Base-by-base conservation (phyloP, 257 asterid species). In the Perilla frutescens region DNA sequence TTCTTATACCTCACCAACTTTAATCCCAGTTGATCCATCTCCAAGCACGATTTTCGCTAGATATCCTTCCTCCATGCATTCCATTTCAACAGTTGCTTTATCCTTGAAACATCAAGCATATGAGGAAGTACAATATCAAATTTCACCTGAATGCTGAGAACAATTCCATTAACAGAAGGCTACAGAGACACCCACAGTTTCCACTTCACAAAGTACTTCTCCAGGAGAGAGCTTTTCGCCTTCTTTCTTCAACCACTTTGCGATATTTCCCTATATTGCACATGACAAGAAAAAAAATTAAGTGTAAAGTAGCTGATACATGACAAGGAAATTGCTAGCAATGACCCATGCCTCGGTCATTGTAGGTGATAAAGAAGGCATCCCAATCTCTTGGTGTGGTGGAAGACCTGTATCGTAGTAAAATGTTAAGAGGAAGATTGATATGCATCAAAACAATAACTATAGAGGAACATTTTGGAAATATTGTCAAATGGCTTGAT, bases 351-450 rank as follows among this genome's bases (percentile, higher is more conserved):
- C 99, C 96, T 95, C 99, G 1, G 96, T 89, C 99, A 95, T 95
- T 62, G 99, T 95, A 71, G 99, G 99, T 78, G 99, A 95, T 40
- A 95, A 90, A 74, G 99, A 92, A 74, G 99, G 99, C 99, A 95
- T 95, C 59, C 99, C 99, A 73, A 92, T 88, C 86, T 84, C 99
- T 72, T 89, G 96, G 80, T 95, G 97, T 34, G 97, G 88, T 72
- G 98, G 99, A 84, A 95, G 90, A 80, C 84, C 99, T 95, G 86
- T 81, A 75, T 73, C 45, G 70, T 34, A 77, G 77, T 13, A 71
- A 50, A 29, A 66, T 59, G 51, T 62, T 31, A 29, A 20, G 29
- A 45, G 57, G 20, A 43, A 62, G 51, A 63, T 26, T 48, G 50
- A 26, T 26, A 36, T 41, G 39, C 36, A 36, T 15, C n/a, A 14